These are phyloP conservation scores for Schizochytrium sp. DNA, from an alignment of 108 stramenopile genomes.

Conservation along the genomic window DNA sequence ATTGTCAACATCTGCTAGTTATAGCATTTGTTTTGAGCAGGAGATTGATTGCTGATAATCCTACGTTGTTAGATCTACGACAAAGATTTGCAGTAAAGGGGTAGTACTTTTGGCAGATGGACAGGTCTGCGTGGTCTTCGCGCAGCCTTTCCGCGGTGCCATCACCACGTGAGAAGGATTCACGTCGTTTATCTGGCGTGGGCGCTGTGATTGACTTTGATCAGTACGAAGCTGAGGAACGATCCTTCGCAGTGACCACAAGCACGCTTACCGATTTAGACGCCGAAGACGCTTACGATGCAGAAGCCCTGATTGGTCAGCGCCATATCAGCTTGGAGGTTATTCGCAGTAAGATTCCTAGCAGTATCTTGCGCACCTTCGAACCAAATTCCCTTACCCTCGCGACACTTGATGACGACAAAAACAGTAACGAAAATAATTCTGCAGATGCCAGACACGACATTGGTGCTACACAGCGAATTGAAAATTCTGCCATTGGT, in stretches of 20 bases:
- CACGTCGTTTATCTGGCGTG: background rate
- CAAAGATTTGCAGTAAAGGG: no score
- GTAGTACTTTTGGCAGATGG: no score
- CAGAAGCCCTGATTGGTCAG: background rate
- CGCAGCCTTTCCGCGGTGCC: background rate
- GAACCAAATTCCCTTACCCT: background rate
- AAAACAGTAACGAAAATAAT: no score
- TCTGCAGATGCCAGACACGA: no score
- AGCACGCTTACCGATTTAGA: conserved; percentile 27
- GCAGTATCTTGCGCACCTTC: conserved; percentile 15
- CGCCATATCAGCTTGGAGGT: background rate
- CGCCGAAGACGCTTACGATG: background rate
- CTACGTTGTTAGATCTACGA: no score
- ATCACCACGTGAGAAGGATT: no score
- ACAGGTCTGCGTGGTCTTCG: background rate
- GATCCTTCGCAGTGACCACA: background rate
- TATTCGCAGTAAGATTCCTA: background rate
- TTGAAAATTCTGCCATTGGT: no score
- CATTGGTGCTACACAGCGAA: no score
- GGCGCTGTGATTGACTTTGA: conserved; percentile 59
- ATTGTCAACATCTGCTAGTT: no score
- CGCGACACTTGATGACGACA: background rate
- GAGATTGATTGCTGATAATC: no score
- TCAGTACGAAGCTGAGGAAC: conserved; percentile 26
- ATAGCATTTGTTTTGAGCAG: no score